These are phyloP conservation scores for Trichoderma brevicompactum DNA, from an alignment of 2,329 filamentous ascomycete genomes.

Conservation along the genomic window DNA sequence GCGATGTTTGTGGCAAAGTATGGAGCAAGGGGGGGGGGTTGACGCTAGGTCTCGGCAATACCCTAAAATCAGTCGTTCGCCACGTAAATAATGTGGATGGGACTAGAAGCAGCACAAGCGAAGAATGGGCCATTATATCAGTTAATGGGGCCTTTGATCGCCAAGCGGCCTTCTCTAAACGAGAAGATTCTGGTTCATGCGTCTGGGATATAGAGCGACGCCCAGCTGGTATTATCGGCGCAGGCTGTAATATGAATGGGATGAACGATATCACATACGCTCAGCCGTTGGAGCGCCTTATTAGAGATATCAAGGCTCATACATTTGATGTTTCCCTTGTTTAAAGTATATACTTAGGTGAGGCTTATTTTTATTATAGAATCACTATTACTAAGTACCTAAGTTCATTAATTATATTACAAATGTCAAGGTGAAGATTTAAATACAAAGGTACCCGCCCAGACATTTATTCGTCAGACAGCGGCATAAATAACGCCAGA, in stretches of 20 bases:
- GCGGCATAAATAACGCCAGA: too few species aligned
- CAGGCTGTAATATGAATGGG: not conserved
- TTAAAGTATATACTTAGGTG: not conserved
- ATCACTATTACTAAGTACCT: too few species aligned
- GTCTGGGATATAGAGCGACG: slow-evolving; percentile 16
- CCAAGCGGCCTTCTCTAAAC: not conserved
- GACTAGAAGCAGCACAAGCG: not conserved
- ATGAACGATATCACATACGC: slow-evolving; percentile 16
- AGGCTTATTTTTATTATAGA: too few species aligned
- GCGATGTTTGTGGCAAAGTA: not conserved
- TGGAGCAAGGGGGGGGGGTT: not conserved
- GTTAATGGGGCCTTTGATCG: not conserved
- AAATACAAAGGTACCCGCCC: too few species aligned
- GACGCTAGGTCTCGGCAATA: not conserved
- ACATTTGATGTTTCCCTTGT: slow-evolving; percentile 20
- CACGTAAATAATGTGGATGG: not conserved
- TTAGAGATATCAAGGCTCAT: not conserved
- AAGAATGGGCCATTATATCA: slow-evolving; percentile 10
- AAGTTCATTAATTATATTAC: too few species aligned
- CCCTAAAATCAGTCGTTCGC: slow-evolving; percentile 1
- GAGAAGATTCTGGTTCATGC: slow-evolving; percentile 13
- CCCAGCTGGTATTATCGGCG: slow-evolving; percentile 17
- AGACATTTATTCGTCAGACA: too few species aligned
- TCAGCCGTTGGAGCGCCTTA: slow-evolving; percentile 12
- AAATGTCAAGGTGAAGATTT: too few species aligned